A percentile compares a stretch with the other conserved stretches of the same genome.
Evolutionary conservation across 1,139 yeast genomes (phyloP).

Genomic region (Kodamaea anthophila): DNA sequence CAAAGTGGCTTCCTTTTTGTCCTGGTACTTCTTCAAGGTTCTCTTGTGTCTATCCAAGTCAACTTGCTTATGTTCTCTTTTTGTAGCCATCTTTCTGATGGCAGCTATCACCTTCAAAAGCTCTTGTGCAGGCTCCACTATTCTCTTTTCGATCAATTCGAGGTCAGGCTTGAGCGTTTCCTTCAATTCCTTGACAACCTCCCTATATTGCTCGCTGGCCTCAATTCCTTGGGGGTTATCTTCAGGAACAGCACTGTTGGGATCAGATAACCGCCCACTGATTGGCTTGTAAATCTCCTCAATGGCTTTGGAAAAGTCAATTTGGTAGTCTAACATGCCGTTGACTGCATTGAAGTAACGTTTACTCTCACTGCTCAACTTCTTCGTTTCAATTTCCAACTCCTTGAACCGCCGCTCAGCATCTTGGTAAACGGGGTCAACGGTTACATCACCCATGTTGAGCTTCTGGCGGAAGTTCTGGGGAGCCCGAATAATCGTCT

Average conservation of each 20-base stretch:
- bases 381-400: conserved; percentile 82
- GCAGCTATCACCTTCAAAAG: conserved; percentile 71
- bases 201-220: conserved; percentile 89
- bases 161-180: conserved; percentile 85
- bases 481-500: conserved; percentile 82
- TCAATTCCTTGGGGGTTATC: conserved; percentile 95
- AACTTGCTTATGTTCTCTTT: conserved; percentile 91
- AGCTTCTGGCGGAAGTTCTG: conserved; percentile 71
- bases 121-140: conserved; percentile 90
- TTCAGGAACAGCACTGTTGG: conserved; percentile 76
- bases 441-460: conserved; percentile 80
- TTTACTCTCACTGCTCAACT: conserved; percentile 82
- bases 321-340: conserved; percentile 88
- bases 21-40: conserved; percentile 63
- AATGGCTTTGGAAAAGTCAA: conserved; percentile 88
- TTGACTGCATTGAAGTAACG: conserved; percentile 87
- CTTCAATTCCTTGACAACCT: conserved; percentile 79
- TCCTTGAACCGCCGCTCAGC: conserved; percentile 96
- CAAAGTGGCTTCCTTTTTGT: conserved; percentile 72
- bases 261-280: conserved; percentile 86
- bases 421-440: conserved; percentile 85
- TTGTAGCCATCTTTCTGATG: conserved; percentile 88
- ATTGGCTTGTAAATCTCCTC: conserved; percentile 96
- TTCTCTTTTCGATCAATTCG: conserved; percentile 83
- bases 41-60: conserved; percentile 86